phyloP scores from a whole-genome alignment of 1,284 basidiomycete species.

The Ustilago hordei region DNA sequence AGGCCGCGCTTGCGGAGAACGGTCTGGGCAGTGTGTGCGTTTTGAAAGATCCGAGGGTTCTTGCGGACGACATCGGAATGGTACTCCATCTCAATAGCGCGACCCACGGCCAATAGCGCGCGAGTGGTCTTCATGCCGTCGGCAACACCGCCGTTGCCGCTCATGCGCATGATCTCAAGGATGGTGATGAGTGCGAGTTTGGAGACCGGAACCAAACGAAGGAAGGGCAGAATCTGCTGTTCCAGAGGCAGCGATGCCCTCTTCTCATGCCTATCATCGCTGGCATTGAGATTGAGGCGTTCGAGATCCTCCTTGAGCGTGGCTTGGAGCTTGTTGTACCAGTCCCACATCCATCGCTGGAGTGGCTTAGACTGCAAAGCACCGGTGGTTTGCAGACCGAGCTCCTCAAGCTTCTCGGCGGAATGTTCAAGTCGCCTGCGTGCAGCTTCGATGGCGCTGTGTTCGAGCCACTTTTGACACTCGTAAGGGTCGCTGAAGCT shows the following conservation, averaged over 20 bases:
- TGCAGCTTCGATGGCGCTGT: constrained; percentile 65
- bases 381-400: constrained; percentile 55
- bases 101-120: constrained; percentile 84
- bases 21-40: constrained; percentile 53
- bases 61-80: constrained; percentile 55
- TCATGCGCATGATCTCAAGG: constrained; percentile 87
- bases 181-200: constrained; percentile 90
- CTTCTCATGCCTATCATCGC: constrained; percentile 7
- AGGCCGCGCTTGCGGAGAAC: constrained; percentile 51
- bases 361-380: constrained; percentile 57
- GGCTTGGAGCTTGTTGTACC: constrained; percentile 63
- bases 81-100: constrained; percentile 82
- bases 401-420: constrained; percentile 56
- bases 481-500: constrained; percentile 59
- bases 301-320: constrained; percentile 50
- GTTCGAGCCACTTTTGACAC: constrained; percentile 67
- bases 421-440: constrained; percentile 61
- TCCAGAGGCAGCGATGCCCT: constrained; percentile 35
- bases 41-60: constrained; percentile 56
- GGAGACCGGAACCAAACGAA: constrained; percentile 80
- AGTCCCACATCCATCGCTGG: constrained; percentile 69
- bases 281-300: constrained; percentile 27
- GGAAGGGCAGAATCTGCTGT: constrained; percentile 74
- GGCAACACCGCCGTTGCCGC: constrained; percentile 80
- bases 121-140: constrained; percentile 92